Conservation (phyloP, 2,329 filamentous ascomycete genomes). For the Aspergillus tubingensis region DNA sequence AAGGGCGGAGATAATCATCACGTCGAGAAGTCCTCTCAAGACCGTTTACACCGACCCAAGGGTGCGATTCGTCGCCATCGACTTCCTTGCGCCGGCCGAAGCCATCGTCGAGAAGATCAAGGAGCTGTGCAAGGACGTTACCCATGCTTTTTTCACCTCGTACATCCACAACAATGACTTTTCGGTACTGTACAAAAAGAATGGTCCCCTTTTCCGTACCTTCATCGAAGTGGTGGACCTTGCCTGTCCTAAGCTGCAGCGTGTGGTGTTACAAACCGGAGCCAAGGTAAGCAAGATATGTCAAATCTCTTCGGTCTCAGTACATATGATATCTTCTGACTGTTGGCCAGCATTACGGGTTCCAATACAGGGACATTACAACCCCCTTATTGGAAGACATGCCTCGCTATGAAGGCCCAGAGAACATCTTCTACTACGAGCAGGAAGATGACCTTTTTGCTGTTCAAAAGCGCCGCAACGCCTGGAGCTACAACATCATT, state of each 20-base stretch:
- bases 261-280: slow-evolving; percentile 33
- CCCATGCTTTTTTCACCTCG: slow-evolving; percentile 37
- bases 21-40: slow-evolving; percentile 29
- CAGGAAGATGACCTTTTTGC: too few species aligned
- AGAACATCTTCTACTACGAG: too few species aligned
- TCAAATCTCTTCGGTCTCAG: too few species aligned
- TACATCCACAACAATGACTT: slow-evolving; percentile 36
- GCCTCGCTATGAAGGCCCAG: too few species aligned
- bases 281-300: slow-evolving; percentile 24
- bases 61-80: slow-evolving; percentile 30
- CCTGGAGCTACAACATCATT: too few species aligned
- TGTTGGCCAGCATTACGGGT: too few species aligned
- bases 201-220: slow-evolving; percentile 35
- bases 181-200: slow-evolving; percentile 25
- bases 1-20: slow-evolving; percentile 29
- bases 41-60: slow-evolving; percentile 26
- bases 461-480: too few species aligned
- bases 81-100: slow-evolving; percentile 27
- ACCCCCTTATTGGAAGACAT: too few species aligned
- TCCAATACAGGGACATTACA: too few species aligned
- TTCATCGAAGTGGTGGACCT: slow-evolving; percentile 31
- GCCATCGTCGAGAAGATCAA: slow-evolving; percentile 21
- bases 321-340: too few species aligned
- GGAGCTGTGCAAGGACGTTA: slow-evolving; percentile 28
- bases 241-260: slow-evolving; percentile 26